Conservation (phyloP, 805 yeast species). For the Hermanozyma aechmeae region DNA sequence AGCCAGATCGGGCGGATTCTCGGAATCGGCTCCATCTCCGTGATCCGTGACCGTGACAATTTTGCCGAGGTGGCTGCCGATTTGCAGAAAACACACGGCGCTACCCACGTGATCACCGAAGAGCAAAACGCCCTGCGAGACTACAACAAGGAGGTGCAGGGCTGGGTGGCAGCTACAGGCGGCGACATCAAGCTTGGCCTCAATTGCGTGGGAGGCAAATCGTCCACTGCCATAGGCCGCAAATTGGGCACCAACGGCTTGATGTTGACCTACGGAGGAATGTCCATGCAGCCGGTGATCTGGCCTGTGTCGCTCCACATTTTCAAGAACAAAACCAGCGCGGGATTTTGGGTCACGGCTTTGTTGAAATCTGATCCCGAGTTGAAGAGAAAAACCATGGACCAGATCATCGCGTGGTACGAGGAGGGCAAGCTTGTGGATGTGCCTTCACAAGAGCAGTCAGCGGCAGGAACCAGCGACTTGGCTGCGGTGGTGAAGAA, state of each 20-base stretch:
- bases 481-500: constrained; percentile 21
- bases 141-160: constrained; percentile 51
- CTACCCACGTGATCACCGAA: constrained; percentile 85
- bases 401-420: constrained; percentile 32
- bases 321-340: constrained; percentile 76
- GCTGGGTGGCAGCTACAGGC: constrained; percentile 39
- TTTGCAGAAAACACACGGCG: constrained; percentile 56
- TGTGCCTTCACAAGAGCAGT: constrained; percentile 27
- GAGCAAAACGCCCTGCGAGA: constrained; percentile 65
- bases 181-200: constrained; percentile 66
- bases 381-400: constrained; percentile 1
- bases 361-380: constrained; percentile 25
- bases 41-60: constrained; percentile 79
- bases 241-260: constrained; percentile 68
- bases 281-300: constrained; percentile 93
- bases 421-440: constrained; percentile 28
- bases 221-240: constrained; percentile 73
- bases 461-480: too few species aligned
- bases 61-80: constrained; percentile 49
- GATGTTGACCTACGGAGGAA: constrained; percentile 91
- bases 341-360: constrained; percentile 89
- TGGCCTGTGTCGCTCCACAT: constrained; percentile 84
- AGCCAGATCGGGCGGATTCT: constrained; percentile 73
- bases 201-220: constrained; percentile 91
- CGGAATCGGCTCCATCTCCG: constrained; percentile 78